Conservation (phyloP, 768 basidiomycete genomes). For the Royoungia palumana region DNA sequence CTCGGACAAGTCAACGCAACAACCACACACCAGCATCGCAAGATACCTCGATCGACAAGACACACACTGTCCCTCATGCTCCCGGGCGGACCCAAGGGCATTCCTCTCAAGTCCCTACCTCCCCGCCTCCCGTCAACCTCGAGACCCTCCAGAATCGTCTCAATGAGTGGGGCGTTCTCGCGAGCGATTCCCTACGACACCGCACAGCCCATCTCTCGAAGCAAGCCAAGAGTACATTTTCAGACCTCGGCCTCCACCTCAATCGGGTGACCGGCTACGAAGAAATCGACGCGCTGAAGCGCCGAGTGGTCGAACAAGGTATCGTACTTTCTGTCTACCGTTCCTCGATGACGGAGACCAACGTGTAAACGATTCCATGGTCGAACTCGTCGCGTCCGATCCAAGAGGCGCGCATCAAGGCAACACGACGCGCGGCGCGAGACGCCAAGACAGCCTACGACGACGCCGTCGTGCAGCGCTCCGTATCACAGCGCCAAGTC, state of each 20-base stretch:
- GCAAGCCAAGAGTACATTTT: conserved; percentile 56
- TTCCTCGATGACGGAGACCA: conserved; percentile 5
- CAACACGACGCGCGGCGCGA: conserved; percentile 62
- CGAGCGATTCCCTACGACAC: conserved; percentile 39
- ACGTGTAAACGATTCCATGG: neutral
- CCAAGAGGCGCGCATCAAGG: conserved; percentile 70
- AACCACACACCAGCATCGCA: conserved; percentile 4
- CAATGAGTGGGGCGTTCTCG: conserved; percentile 45
- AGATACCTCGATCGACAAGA: neutral
- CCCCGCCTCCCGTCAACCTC: conserved; percentile 12
- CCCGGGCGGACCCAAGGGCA: conserved; percentile 1
- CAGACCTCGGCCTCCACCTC: conserved; percentile 71
- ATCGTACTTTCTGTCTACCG: conserved; percentile 21
- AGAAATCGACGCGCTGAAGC: conserved; percentile 80
- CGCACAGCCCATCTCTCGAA: conserved; percentile 58
- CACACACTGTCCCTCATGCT: neutral
- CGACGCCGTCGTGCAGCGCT: conserved; percentile 72
- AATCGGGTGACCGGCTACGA: conserved; percentile 92
- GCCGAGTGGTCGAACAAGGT: conserved; percentile 80
- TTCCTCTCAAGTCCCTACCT: neutral
- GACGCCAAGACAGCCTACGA: conserved; percentile 76
- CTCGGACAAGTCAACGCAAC: conserved; percentile 1
- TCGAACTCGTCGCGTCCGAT: neutral
- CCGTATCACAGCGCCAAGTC: conserved; percentile 89
- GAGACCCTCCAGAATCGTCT: conserved; percentile 36